These are phyloP conservation scores for Amniculicola lignicola DNA, from an alignment of 495 filamentous ascomycete genomes.

Conservation along the genomic window DNA sequence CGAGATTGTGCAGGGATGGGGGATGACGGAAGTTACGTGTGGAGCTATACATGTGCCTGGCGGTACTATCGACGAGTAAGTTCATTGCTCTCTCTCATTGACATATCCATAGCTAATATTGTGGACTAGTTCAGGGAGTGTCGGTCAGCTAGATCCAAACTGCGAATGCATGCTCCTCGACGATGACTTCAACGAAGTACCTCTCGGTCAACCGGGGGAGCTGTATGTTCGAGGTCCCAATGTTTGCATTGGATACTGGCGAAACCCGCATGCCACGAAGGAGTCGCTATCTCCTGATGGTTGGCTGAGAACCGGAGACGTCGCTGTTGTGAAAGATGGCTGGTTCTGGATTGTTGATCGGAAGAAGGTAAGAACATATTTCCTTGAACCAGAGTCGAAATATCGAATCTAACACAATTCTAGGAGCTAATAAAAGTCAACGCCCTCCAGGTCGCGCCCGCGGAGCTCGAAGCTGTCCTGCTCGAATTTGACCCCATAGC, in stretches of 20 bases:
- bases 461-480: slow-evolving; percentile 47
- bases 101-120: background rate
- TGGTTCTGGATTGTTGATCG: slow-evolving; percentile 43
- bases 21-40: slow-evolving; percentile 43
- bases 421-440: slow-evolving; percentile 48
- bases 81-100: background rate
- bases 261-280: slow-evolving; percentile 38
- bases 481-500: slow-evolving; percentile 42
- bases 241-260: slow-evolving; percentile 40
- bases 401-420: background rate
- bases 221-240: slow-evolving; percentile 40
- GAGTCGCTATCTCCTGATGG: slow-evolving; percentile 36
- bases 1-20: slow-evolving; percentile 39
- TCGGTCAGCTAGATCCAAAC: slow-evolving; percentile 38
- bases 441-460: slow-evolving; percentile 47
- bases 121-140: slow-evolving; percentile 32
- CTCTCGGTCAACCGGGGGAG: slow-evolving; percentile 36
- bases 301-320: slow-evolving; percentile 40
- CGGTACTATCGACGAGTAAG: slow-evolving; percentile 34
- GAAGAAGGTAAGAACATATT: slow-evolving; percentile 34
- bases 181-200: slow-evolving; percentile 41
- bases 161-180: slow-evolving; percentile 39
- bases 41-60: slow-evolving; percentile 34
- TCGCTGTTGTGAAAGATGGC: slow-evolving; percentile 38
- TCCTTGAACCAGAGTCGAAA: background rate